phyloP scores from a whole-genome alignment of 2,329 filamentous ascomycete genomes.

The Chrysosporium queenslandicum region DNA sequence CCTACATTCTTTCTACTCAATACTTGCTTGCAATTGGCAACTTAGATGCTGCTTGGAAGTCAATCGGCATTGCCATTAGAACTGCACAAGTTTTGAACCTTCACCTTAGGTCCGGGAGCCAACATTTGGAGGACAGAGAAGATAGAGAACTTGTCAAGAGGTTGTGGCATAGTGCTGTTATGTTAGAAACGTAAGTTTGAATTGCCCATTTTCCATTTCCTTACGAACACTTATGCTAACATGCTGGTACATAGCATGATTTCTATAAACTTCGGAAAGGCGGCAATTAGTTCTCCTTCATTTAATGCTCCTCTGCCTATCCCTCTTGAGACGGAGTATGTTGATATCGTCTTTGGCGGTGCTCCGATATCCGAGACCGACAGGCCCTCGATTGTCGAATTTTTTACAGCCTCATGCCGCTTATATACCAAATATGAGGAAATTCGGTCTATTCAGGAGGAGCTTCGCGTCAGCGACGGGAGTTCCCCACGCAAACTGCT shows the following conservation, averaged over 20 bases:
- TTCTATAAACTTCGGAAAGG: constrained; percentile 19
- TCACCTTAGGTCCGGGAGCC: constrained; percentile 17
- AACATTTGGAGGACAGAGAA: constrained; percentile 14
- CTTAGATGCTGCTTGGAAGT: constrained; percentile 19
- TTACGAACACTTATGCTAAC: constrained; percentile 7
- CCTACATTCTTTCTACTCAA: constrained; percentile 20
- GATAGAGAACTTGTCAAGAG: constrained; percentile 20
- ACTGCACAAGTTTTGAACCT: constrained; percentile 19
- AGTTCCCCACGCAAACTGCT: constrained; percentile 20
- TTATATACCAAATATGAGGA: constrained; percentile 21
- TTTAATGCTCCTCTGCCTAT: constrained; percentile 20
- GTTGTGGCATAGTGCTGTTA: constrained; percentile 23
- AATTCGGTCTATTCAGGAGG: constrained; percentile 19
- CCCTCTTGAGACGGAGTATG: constrained; percentile 22
- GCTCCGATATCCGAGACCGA: constrained; percentile 11
- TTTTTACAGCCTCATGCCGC: constrained; percentile 19
- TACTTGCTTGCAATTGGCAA: constrained; percentile 21
- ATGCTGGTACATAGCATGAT: constrained; percentile 16
- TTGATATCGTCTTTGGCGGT: constrained; percentile 19
- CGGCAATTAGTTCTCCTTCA: constrained; percentile 16
- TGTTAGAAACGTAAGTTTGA: constrained; percentile 19
- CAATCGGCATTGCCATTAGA: constrained; percentile 20
- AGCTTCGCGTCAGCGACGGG: constrained; percentile 16
- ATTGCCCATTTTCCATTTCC: too few species aligned
- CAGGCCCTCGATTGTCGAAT: constrained; percentile 22